Evolutionary conservation across 345 rosid species (phyloP).

Genomic region (Eucalyptus guilfoylei): DNA sequence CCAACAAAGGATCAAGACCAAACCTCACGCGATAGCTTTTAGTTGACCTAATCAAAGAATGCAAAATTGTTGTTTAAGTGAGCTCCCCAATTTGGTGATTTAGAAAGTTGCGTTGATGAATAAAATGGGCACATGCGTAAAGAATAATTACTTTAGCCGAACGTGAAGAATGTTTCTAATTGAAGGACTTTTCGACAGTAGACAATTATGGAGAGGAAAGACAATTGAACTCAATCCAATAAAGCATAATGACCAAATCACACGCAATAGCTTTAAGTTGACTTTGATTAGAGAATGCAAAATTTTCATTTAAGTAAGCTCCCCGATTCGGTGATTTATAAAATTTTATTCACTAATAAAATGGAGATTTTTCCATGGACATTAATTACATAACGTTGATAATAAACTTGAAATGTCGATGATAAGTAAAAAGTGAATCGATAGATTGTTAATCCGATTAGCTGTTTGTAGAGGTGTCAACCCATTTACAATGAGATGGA

Average conservation of each 20-base stretch:
- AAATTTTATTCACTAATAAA: no score
- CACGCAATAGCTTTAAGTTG: background rate
- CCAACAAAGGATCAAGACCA: rapidly evolving
- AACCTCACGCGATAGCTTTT: background rate
- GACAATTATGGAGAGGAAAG: no score
- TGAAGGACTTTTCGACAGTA: background rate
- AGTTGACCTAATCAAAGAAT: background rate
- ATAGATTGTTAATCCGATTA: no score
- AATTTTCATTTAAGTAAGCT: no score
- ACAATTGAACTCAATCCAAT: no score
- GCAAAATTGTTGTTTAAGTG: background rate
- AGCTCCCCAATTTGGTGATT: rapidly evolving
- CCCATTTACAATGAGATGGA: no score
- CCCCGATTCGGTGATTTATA: background rate
- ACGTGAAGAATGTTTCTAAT: background rate
- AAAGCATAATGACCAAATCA: no score
- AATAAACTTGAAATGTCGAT: background rate
- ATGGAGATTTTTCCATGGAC: background rate
- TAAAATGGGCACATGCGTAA: background rate
- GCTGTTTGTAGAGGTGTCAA: background rate
- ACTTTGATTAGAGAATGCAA: background rate
- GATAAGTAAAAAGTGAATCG: background rate
- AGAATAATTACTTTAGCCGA: background rate
- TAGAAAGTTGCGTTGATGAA: rapidly evolving
- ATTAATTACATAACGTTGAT: background rate